phyloP scores from a whole-genome alignment of 2,329 filamentous ascomycete species.

The Proliferodiscus dingleyae region DNA sequence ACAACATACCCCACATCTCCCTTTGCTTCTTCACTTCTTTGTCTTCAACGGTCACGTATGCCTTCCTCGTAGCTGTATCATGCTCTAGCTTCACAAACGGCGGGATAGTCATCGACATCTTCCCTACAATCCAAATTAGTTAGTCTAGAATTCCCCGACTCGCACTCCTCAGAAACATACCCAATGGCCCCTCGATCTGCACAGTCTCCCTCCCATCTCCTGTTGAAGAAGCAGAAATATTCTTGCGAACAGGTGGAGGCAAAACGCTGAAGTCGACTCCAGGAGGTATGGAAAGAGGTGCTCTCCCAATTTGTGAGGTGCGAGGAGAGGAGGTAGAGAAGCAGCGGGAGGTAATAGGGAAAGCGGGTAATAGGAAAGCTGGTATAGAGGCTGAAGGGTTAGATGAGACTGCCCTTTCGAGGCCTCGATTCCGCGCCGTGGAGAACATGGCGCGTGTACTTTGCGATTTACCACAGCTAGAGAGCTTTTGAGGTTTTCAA shows the following conservation, averaged over 20 bases:
- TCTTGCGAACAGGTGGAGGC: conserved; percentile 41
- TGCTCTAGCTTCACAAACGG: conserved; percentile 69
- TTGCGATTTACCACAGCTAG: background rate
- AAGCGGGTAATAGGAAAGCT: conserved; percentile 67
- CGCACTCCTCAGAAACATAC: conserved; percentile 38
- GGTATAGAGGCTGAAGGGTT: conserved; percentile 53
- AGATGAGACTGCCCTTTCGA: conserved; percentile 51
- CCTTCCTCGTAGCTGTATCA: conserved; percentile 58
- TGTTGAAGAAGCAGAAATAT: conserved; percentile 37
- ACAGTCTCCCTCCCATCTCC: conserved; percentile 59
- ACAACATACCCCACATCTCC: conserved; percentile 82
- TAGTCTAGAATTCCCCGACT: conserved; percentile 5
- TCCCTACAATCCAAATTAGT: conserved; percentile 44
- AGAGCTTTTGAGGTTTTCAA: background rate
- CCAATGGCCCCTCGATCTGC: conserved; percentile 75
- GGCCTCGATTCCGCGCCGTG: conserved; percentile 54
- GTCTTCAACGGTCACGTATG: conserved; percentile 67
- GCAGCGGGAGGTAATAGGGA: conserved; percentile 48
- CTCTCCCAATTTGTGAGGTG: conserved; percentile 79
- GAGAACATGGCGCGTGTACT: conserved; percentile 53
- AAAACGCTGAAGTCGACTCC: conserved; percentile 74
- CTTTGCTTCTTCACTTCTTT: conserved; percentile 66
- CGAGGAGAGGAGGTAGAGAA: conserved; percentile 69
- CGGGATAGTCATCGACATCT: conserved; percentile 73
- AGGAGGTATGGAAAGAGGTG: conserved; percentile 73